Evolutionary conservation across 2,329 filamentous ascomycete genomes (phyloP).

Genomic region (Calonectria ilicicola): DNA sequence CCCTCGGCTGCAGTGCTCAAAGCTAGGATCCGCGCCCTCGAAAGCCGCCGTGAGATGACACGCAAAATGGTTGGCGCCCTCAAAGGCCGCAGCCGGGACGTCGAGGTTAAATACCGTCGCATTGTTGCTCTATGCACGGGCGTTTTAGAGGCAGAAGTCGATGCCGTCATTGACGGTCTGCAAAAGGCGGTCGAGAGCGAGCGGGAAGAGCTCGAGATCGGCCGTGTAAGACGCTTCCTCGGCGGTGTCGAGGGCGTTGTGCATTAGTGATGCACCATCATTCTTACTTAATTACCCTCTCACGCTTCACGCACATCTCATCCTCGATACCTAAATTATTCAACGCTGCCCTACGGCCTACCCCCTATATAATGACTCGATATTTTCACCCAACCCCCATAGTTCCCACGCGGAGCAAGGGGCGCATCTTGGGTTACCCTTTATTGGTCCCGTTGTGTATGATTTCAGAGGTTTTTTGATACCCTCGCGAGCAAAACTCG

Average conservation of each 20-base stretch:
- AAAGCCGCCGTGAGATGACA: conserved; percentile 75
- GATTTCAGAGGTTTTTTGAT: conserved; percentile 39
- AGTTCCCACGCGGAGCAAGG: background rate
- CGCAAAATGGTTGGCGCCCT: conserved; percentile 76
- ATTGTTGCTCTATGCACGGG: conserved; percentile 90
- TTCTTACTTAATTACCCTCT: background rate
- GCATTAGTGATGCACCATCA: conserved; percentile 46
- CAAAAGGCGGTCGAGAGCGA: conserved; percentile 93
- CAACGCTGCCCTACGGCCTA: conserved; percentile 14
- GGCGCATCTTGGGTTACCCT: conserved; percentile 14
- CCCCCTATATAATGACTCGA: conserved; percentile 33
- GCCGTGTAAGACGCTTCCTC: conserved; percentile 82
- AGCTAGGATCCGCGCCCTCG: conserved; percentile 77
- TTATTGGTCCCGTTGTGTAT: conserved; percentile 26
- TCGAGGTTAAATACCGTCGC: conserved; percentile 88
- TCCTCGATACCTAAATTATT: background rate
- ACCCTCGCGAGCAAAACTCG: conserved; percentile 39
- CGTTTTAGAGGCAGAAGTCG: conserved; percentile 82
- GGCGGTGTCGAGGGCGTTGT: conserved; percentile 78
- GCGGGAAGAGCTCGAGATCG: conserved; percentile 79
- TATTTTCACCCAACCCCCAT: background rate
- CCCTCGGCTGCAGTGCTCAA: conserved; percentile 72
- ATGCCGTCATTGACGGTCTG: conserved; percentile 82
- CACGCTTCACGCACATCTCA: background rate
- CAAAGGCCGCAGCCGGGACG: conserved; percentile 82